Evolutionary conservation across 2,329 filamentous ascomycete genomes (phyloP).

Genomic region (Delphinella strobiligena): DNA sequence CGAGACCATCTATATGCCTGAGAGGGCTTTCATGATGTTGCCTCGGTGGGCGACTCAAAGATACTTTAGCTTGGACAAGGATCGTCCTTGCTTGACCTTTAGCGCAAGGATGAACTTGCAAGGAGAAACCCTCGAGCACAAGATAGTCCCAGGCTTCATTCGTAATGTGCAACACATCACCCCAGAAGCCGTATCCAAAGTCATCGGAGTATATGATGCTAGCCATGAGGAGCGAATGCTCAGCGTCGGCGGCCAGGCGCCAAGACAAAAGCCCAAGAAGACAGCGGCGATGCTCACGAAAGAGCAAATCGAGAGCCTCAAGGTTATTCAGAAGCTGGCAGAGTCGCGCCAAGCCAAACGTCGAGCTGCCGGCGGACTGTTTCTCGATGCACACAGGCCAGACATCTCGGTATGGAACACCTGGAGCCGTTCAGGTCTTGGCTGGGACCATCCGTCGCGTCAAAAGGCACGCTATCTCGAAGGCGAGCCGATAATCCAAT

Average conservation of each 20-base stretch:
- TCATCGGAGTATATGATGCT: constrained; percentile 7
- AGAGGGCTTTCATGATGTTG: constrained; percentile 45
- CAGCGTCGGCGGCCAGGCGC: constrained; percentile 22
- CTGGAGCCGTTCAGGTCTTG: constrained; percentile 19
- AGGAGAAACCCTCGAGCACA: constrained; percentile 42
- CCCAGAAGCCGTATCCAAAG: constrained; percentile 23
- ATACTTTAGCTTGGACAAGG: constrained; percentile 40
- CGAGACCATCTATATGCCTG: constrained; percentile 45
- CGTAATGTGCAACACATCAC: constrained; percentile 44
- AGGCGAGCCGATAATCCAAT: constrained; percentile 34
- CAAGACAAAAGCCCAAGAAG: constrained; percentile 8
- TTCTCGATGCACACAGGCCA: constrained; percentile 18
- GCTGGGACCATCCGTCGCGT: constrained; percentile 28
- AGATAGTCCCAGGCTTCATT: constrained; percentile 41
- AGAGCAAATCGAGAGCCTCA: constrained; percentile 7
- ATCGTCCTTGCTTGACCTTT: constrained; percentile 49
- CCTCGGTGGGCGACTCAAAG: constrained; percentile 35
- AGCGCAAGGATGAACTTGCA: constrained; percentile 41
- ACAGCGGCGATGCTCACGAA: constrained; percentile 14
- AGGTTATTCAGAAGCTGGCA: constrained; percentile 22
- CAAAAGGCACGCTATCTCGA: constrained; percentile 24
- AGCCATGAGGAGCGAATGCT: constrained; percentile 13
- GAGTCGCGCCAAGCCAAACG: constrained; percentile 21
- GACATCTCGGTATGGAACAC: constrained; percentile 26
- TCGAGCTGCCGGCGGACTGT: constrained; percentile 25